phyloP scores from a whole-genome alignment of 1,284 basidiomycete species.

The Waitea zeae region DNA sequence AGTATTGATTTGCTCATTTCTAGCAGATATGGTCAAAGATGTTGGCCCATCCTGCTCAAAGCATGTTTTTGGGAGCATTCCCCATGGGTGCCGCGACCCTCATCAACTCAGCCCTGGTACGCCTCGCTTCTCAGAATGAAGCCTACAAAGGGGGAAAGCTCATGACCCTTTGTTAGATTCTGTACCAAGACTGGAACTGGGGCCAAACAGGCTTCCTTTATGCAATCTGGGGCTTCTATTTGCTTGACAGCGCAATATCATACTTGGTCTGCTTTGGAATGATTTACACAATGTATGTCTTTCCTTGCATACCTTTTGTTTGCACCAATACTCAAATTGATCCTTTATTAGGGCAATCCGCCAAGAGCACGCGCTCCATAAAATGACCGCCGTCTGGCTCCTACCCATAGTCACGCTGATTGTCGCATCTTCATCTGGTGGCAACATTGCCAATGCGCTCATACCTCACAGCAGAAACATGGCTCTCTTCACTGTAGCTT shows the following conservation, averaged over 20 bases:
- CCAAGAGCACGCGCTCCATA: conserved; percentile 28
- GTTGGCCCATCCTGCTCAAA: conserved; percentile 25
- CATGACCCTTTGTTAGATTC: conserved; percentile 8
- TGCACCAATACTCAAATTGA: too few species aligned
- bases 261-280: conserved; percentile 34
- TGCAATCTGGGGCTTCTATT: conserved; percentile 45
- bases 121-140: neutral
- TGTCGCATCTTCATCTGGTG: conserved; percentile 42
- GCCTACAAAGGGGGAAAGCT: neutral
- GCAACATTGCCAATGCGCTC: conserved; percentile 28
- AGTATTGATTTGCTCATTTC: conserved; percentile 1
- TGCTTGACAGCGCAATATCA: conserved; percentile 32
- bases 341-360: conserved; percentile 30
- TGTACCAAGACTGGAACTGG: conserved; percentile 19
- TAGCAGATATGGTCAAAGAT: conserved; percentile 19
- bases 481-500: conserved; percentile 31
- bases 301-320: too few species aligned
- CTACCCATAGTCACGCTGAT: conserved; percentile 45
- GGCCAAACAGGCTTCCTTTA: conserved; percentile 28
- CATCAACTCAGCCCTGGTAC: conserved; percentile 13
- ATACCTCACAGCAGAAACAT: conserved; percentile 18
- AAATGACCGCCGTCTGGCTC: conserved; percentile 34
- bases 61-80: conserved; percentile 32
- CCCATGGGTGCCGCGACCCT: conserved; percentile 33
- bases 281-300: conserved; percentile 31